These are phyloP conservation scores for Neoascochyta sp. DNA, from an alignment of 2,329 filamentous ascomycete species.

Conservation along the genomic window DNA sequence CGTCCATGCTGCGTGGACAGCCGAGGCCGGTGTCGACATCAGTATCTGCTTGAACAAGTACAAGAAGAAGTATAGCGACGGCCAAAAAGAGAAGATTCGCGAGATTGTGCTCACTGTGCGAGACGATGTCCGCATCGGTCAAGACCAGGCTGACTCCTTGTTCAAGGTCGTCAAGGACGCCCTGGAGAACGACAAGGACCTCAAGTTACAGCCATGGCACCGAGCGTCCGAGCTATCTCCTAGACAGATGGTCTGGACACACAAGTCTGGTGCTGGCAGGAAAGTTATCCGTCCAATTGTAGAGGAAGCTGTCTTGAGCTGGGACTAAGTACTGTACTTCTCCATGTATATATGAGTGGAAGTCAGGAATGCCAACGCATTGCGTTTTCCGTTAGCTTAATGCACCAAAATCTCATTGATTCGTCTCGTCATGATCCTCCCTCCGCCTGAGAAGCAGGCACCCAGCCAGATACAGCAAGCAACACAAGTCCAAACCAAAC, in stretches of 20 bases:
- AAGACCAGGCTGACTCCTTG: constrained; percentile 43
- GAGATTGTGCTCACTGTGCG: constrained; percentile 47
- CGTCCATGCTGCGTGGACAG: constrained; percentile 49
- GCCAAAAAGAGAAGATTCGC: constrained; percentile 47
- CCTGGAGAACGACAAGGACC: constrained; percentile 39
- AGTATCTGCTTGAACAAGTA: constrained; percentile 47
- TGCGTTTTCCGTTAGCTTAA: no score
- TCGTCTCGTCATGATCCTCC: no score
- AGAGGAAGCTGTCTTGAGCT: constrained; percentile 43
- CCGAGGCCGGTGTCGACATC: constrained; percentile 45
- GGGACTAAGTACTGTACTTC: constrained; percentile 27
- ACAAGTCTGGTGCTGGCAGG: constrained; percentile 40
- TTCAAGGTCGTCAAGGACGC: constrained; percentile 42
- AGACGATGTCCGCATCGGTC: constrained; percentile 45
- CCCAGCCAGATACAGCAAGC: no score
- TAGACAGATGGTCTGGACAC: constrained; percentile 49
- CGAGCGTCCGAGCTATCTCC: constrained; percentile 40
- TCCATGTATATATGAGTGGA: no score
- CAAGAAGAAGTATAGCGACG: constrained; percentile 39
- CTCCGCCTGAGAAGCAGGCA: no score
- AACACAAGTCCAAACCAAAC: no score
- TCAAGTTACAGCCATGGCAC: constrained; percentile 46
- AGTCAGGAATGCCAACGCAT: no score
- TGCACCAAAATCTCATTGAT: no score
- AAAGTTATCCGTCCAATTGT: constrained; percentile 47